Evolutionary conservation across 2,329 filamentous ascomycete species (phyloP).

Genomic region (Fusarium mundagurra): DNA sequence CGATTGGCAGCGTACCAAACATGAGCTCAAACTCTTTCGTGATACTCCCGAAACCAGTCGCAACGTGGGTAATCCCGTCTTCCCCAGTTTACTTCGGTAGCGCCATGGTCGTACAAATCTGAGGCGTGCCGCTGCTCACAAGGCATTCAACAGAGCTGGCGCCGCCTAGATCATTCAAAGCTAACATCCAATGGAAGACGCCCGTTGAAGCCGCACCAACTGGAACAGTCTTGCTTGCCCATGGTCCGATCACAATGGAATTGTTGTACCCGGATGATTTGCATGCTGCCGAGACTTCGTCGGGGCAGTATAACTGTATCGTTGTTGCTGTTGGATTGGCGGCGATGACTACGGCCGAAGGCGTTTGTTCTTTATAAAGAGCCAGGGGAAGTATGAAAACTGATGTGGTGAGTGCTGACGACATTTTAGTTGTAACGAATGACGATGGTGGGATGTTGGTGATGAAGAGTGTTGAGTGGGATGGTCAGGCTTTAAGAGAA

Average conservation of each 20-base stretch:
- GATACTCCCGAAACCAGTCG: not conserved
- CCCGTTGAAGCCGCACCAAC: not conserved
- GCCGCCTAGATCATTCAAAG: not conserved
- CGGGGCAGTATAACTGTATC: not conserved
- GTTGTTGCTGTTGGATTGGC: conserved; percentile 6
- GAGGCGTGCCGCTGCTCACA: not conserved
- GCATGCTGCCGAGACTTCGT: not conserved
- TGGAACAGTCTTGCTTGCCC: conserved; percentile 2
- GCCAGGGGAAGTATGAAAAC: not conserved
- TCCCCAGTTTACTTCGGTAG: not conserved
- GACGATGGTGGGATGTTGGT: not conserved
- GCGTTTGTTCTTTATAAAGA: not conserved
- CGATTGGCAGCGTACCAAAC: not conserved
- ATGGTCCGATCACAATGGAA: conserved; percentile 6
- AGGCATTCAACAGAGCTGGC: not conserved
- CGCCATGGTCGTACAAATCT: not conserved
- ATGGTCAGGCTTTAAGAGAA: not conserved
- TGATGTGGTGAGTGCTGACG: not conserved
- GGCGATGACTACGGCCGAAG: not conserved
- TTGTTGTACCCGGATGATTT: not conserved
- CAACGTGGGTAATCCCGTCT: not conserved
- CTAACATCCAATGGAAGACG: conserved; percentile 7
- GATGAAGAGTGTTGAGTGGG: not conserved
- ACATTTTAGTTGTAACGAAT: not conserved
- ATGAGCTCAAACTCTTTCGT: not conserved